Evolutionary conservation across 108 stramenopile species (phyloP).

Genomic region (Schizochytrium sp.): DNA sequence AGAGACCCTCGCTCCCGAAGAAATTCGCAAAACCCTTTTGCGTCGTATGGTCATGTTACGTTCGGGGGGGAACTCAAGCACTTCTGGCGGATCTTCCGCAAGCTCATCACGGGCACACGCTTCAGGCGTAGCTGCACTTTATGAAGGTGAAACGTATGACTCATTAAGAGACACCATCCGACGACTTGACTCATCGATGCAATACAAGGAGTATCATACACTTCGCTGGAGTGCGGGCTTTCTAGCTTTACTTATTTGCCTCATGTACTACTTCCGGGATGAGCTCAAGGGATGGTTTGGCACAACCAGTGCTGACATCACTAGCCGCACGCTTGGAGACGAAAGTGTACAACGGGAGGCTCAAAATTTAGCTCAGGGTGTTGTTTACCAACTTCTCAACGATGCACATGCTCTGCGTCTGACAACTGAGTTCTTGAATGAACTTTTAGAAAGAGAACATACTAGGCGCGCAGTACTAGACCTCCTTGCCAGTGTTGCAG

Average conservation of each 20-base stretch:
- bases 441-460: constrained; percentile 37
- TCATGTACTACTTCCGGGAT: constrained; percentile 29
- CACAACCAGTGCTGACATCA: constrained; percentile 49
- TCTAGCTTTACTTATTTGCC: neutral
- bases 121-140: constrained; percentile 15
- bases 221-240: constrained; percentile 58
- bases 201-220: constrained; percentile 59
- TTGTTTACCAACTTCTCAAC: constrained; percentile 57
- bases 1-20: constrained; percentile 11
- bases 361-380: constrained; percentile 54
- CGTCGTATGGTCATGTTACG: constrained; percentile 6
- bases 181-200: constrained; percentile 56
- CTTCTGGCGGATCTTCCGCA: too few relatives aligned
- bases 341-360: constrained; percentile 58
- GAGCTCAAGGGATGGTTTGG: constrained; percentile 56
- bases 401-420: constrained; percentile 35
- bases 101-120: neutral
- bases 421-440: constrained; percentile 18
- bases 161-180: constrained; percentile 41
- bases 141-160: constrained; percentile 33
- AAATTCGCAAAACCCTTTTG: constrained; percentile 6
- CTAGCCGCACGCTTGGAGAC: constrained; percentile 51
- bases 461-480: constrained; percentile 40
- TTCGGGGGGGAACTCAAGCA: neutral
- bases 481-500: constrained; percentile 39